Evolutionary conservation across 2,329 filamentous ascomycete genomes (phyloP), one percentile per base, ranked within the genome.

Genomic region (Alternaria brassicae): DNA sequence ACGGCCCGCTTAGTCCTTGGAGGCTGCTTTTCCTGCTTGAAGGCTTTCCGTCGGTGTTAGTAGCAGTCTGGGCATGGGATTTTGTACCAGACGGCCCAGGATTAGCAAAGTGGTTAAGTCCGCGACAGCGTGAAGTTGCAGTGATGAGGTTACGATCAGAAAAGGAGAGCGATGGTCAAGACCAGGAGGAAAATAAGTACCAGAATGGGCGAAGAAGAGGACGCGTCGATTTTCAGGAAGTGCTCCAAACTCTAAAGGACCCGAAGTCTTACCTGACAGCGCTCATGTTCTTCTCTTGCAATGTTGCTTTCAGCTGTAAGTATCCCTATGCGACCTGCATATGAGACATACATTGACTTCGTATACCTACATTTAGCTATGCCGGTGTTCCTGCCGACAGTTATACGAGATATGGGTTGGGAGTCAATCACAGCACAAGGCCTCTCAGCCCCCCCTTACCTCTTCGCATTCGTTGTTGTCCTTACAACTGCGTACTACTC

Each of bases 321-420:
- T 36, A 6, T 36, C 6, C 32, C 32, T 8, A 15, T 17, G n/a
- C 32, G 0, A 36, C 8, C 15, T 8, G 15, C 32, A 36, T 36
- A 15, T 8, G 4, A 36, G 6, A 36, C 15, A n/a, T 36, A n/a
- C 6, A n/a, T n/a, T 36, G 32, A 36, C 32, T 8, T 36, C 3
- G 32, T 36, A 36, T 8, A n/a, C 32, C 3, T 15, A 7, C 15
- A 8, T 36, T 36, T 15, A 36, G 32, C 91, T 21, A 88, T 96
- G 74, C 93, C 93, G 3, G 91, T 95, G 48, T 96, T 96, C 74
- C 84, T 96, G 3, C 92, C 92, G 34, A 92, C 90, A 23, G 92
- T 96, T 62, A 84, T 96, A 45, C 81, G 83, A 60, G 86, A 89
- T 60, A 88, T 96, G 91, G 91, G 91, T 59, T 90, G 92, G 79